phyloP scores from a whole-genome alignment of 2,329 filamentous ascomycete genomes.

The Sporothrix dimorphospora region DNA sequence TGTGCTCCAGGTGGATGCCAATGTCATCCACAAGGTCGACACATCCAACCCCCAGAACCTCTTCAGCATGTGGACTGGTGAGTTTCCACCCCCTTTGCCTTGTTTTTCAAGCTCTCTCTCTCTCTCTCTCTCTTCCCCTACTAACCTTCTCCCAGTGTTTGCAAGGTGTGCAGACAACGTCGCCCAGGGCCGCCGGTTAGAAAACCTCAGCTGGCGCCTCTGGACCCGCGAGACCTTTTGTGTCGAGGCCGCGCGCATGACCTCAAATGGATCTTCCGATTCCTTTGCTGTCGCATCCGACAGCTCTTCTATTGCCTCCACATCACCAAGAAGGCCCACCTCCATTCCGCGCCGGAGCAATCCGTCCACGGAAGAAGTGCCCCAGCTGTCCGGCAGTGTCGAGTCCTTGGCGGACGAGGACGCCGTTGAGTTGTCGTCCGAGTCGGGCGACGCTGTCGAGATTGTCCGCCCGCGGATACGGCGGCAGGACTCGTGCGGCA shows the following conservation, averaged over 20 bases:
- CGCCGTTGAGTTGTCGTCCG: conserved; percentile 59
- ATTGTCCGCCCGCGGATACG: conserved; percentile 68
- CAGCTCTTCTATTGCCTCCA: conserved; percentile 48
- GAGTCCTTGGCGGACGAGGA: conserved; percentile 75
- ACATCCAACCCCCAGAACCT: conserved; percentile 90
- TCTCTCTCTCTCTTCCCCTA: neutral
- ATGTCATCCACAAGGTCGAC: conserved; percentile 92
- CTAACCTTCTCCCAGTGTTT: conserved; percentile 65
- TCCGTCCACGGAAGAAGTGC: conserved; percentile 57
- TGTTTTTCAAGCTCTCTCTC: too few species aligned
- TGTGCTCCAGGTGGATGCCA: conserved; percentile 88
- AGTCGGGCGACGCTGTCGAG: conserved; percentile 56
- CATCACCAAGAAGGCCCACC: conserved; percentile 51
- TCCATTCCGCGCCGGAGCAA: conserved; percentile 47
- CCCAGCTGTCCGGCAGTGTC: conserved; percentile 75
- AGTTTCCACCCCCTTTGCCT: conserved; percentile 47
- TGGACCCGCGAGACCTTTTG: conserved; percentile 95
- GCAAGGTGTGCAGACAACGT: conserved; percentile 92
- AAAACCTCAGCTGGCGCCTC: conserved; percentile 94
- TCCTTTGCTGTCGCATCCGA: conserved; percentile 38
- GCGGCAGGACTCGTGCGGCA: conserved; percentile 70
- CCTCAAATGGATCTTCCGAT: neutral
- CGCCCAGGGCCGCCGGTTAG: conserved; percentile 86
- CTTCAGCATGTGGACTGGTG: conserved; percentile 96
- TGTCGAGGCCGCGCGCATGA: conserved; percentile 57